phyloP scores from a whole-genome alignment of 2,329 filamentous ascomycete species.

The Trichophyton benhamiae region DNA sequence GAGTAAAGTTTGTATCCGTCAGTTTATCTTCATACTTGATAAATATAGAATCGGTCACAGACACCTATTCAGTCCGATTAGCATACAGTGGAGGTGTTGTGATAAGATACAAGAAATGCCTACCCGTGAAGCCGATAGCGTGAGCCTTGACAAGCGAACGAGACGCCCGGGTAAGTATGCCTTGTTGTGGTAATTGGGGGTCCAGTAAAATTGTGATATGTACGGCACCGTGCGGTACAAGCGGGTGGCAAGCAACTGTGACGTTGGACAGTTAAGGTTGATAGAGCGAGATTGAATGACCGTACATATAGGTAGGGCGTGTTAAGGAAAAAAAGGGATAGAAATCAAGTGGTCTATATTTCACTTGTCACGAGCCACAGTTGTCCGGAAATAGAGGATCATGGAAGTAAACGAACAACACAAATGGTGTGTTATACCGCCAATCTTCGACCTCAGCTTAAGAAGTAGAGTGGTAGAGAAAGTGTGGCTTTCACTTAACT shows the following conservation, averaged over 20 bases:
- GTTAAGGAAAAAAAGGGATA: not conserved
- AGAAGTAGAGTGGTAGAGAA: not conserved
- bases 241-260: not conserved
- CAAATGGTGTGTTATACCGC: not conserved
- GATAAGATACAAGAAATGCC: not conserved
- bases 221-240: not conserved
- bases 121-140: not conserved
- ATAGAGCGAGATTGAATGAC: not conserved
- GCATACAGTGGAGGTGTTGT: not conserved
- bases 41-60: not conserved
- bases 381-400: conserved; percentile 3
- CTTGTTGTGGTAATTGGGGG: not conserved
- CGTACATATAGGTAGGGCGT: conserved; percentile 3
- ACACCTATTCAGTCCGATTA: not conserved
- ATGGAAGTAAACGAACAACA: conserved; percentile 5
- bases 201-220: not conserved
- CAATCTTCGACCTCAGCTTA: not conserved
- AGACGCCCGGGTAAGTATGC: not conserved
- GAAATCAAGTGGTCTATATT: not conserved
- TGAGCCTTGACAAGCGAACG: not conserved
- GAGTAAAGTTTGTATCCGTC: not conserved
- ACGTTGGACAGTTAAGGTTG: not conserved
- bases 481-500: conserved; percentile 30
- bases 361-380: conserved; percentile 6
- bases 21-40: not conserved